These are phyloP conservation scores for Penicillium sp. DNA, from an alignment of 2,329 filamentous ascomycete genomes.

Conservation along the genomic window DNA sequence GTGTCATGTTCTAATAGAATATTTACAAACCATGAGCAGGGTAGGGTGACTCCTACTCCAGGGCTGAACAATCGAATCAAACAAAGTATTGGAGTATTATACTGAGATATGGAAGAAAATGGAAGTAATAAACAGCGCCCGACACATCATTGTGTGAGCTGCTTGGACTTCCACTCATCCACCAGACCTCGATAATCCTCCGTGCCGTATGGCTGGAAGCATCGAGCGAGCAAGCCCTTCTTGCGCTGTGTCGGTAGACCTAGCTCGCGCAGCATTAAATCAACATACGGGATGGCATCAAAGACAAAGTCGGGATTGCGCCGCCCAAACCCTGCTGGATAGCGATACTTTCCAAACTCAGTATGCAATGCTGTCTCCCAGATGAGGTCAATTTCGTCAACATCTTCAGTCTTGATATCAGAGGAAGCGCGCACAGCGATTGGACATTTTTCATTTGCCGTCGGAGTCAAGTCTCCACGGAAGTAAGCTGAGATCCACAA, in stretches of 20 bases:
- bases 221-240: slow-evolving; percentile 30
- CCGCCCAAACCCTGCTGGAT: slow-evolving; percentile 61
- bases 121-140: neutral
- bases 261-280: slow-evolving; percentile 67
- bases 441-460: slow-evolving; percentile 26
- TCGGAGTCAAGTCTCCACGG: slow-evolving; percentile 49
- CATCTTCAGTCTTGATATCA: slow-evolving; percentile 15
- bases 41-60: neutral
- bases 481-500: slow-evolving; percentile 70
- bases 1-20: neutral
- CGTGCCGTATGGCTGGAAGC: slow-evolving; percentile 40
- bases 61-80: neutral
- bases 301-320: slow-evolving; percentile 67
- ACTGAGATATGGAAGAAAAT: neutral
- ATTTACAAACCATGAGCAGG: neutral
- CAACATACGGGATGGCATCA: slow-evolving; percentile 72
- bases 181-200: slow-evolving; percentile 46
- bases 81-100: neutral
- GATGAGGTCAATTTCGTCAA: slow-evolving; percentile 37
- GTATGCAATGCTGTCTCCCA: slow-evolving; percentile 64
- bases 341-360: slow-evolving; percentile 70
- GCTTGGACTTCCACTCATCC: slow-evolving; percentile 39
- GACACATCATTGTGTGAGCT: neutral
- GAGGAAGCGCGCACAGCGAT: slow-evolving; percentile 10
- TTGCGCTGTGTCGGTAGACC: slow-evolving; percentile 54